Evolutionary conservation across 2,329 filamentous ascomycete species (phyloP), one percentile per base, ranked within the genome.

Genomic region (Aspergillus puulaauensis): DNA sequence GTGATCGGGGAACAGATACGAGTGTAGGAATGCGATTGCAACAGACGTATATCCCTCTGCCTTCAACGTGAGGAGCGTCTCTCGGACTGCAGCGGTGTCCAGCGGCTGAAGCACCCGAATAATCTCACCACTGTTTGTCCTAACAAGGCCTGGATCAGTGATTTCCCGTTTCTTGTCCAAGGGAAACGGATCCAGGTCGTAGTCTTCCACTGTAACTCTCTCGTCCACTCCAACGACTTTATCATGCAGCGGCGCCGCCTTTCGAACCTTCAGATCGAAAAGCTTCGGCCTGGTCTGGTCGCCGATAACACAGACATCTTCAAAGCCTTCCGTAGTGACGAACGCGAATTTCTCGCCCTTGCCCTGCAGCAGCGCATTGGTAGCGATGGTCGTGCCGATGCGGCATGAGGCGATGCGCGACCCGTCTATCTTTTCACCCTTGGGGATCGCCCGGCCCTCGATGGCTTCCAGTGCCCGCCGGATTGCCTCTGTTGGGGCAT

Each of bases 351-450:
- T 57, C 35, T 65, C 63, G 1, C 64, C 64, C 52, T 64, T 65
- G 0, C 64, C 55, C 44, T 66, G 60, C 9, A 65, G 80, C 58
- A 96, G 75, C 0, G 91, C 91, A 71, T 96, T 96, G 0, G 91
- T 96, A 11, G 91, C 91, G 8, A 96, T 91, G 0, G 91, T 96
- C 2, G 91, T 96, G 45, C 91, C 91, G 91, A 96, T 96, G 52
- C 91, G 86, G 70, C 56, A 64, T 58, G 49, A 60, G 56, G 23
- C 67, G 49, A 31, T 58, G 60, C 8, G 51, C 57, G 19, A 60
- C 52, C 31, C 66, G 59, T 2, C 65, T 59, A 24, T 64, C 57
- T 19, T 60, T 48, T 33, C 52, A 31, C 9, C 63, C 61, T 17
- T 58, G 53, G 24, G 59, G 61, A 39, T 56, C 3, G 31, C 44